A percentile compares a stretch with the other conserved stretches of the same genome.
phyloP scores from a whole-genome alignment of 495 filamentous ascomycete species.

The Neohortaea acidophila region DNA sequence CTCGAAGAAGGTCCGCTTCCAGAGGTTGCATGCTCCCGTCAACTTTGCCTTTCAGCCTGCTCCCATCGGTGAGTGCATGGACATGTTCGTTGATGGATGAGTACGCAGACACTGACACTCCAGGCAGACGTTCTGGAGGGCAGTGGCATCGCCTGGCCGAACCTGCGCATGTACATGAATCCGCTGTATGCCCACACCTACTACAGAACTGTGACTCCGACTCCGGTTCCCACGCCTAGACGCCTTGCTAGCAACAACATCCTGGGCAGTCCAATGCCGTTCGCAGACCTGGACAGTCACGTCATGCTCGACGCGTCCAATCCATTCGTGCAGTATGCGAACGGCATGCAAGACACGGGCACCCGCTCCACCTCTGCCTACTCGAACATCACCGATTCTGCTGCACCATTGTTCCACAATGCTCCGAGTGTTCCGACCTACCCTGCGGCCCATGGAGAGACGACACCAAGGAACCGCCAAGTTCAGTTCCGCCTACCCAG shows the following conservation, averaged over 20 bases:
- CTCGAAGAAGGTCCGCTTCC: conserved; percentile 40
- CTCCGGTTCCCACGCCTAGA: background rate
- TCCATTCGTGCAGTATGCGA: background rate
- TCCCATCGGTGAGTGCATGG: conserved; percentile 44
- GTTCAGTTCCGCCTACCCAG: conserved; percentile 12
- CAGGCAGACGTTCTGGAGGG: conserved; percentile 17
- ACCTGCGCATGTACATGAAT: conserved; percentile 10
- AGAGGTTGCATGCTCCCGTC: conserved; percentile 57
- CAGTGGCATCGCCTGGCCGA: conserved; percentile 18
- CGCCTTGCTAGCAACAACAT: background rate
- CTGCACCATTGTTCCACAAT: background rate
- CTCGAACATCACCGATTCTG: background rate
- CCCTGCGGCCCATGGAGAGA: background rate
- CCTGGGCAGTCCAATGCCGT: background rate
- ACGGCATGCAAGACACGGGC: conserved; percentile 2
- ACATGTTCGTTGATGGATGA: background rate
- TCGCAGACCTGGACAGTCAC: too few species aligned
- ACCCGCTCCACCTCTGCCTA: conserved; percentile 3
- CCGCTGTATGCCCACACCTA: background rate
- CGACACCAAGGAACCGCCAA: background rate
- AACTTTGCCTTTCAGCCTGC: conserved; percentile 79
- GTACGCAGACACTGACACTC: conserved; percentile 4
- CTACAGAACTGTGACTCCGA: background rate
- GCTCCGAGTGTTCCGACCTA: background rate
- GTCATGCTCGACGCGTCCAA: too few species aligned